A percentile compares a stretch with the other conserved stretches of the same genome.
Conservation (phyloP, 2,329 filamentous ascomycete genomes). For the Pseudopithomyces chartarum region DNA sequence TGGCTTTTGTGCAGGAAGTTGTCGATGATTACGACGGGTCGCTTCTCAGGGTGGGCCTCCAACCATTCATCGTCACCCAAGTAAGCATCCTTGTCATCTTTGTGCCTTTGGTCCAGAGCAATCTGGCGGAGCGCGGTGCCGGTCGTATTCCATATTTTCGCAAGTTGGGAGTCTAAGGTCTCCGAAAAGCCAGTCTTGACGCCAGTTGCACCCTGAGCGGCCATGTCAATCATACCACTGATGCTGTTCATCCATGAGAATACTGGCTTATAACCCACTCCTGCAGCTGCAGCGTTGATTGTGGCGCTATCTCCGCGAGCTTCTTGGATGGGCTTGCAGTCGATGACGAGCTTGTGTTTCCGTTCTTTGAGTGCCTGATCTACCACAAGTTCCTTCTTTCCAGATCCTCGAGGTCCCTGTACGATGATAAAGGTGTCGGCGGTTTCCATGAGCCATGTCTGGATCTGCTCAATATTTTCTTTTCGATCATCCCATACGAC, state of each 20-base stretch:
- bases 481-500: constrained; percentile 89
- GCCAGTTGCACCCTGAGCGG: constrained; percentile 90
- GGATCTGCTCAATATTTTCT: constrained; percentile 78
- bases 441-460: constrained; percentile 85
- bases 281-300: constrained; percentile 77
- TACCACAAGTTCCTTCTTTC: constrained; percentile 85
- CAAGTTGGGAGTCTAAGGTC: constrained; percentile 84
- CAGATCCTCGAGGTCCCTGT: constrained; percentile 88
- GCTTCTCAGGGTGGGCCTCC: constrained; percentile 82
- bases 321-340: constrained; percentile 93
- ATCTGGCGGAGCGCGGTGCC: constrained; percentile 78
- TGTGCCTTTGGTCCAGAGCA: constrained; percentile 70
- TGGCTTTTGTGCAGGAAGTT: constrained; percentile 82
- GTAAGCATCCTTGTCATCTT: constrained; percentile 72
- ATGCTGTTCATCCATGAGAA: constrained; percentile 98
- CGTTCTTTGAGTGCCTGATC: constrained; percentile 80
- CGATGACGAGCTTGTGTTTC: constrained; percentile 79
- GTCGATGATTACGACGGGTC: constrained; percentile 86
- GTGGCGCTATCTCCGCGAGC: constrained; percentile 85
- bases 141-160: constrained; percentile 87
- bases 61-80: constrained; percentile 85
- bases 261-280: constrained; percentile 89
- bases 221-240: constrained; percentile 88
- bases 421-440: constrained; percentile 92
- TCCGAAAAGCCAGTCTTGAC: constrained; percentile 95